A percentile compares a stretch with the other conserved stretches of the same genome.
These are phyloP conservation scores for Trichomonas gallinae DNA, from an alignment of 208 protist species.

Conservation along the genomic window DNA sequence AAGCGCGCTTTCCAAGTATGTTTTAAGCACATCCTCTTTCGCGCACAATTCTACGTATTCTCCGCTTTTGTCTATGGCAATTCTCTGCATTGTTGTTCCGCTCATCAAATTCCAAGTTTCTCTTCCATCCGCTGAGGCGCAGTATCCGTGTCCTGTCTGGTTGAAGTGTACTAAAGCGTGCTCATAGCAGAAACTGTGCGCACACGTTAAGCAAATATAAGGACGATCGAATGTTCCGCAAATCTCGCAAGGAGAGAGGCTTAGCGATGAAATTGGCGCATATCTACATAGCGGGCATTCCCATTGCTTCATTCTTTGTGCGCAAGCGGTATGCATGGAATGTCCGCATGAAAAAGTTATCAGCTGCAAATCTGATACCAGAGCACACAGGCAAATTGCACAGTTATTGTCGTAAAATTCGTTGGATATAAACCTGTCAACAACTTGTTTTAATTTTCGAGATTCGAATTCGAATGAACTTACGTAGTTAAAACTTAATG, in stretches of 20 bases:
- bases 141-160: not conserved
- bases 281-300: not conserved
- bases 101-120: conserved; percentile 20
- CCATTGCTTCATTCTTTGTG: not conserved
- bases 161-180: not conserved
- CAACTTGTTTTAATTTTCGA: not conserved
- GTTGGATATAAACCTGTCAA: not conserved
- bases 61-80: not conserved
- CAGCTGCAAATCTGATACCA: not conserved
- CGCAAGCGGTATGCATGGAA: not conserved
- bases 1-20: not conserved
- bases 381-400: not conserved
- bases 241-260: not conserved
- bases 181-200: not conserved
- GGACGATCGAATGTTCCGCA: not conserved
- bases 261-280: not conserved
- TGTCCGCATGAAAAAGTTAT: not conserved
- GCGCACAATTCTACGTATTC: not conserved
- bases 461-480: not conserved
- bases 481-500: not conserved
- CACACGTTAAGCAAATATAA: not conserved
- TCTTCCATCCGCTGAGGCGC: not conserved
- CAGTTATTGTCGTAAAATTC: not conserved
- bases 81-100: not conserved
- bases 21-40: not conserved